Evolutionary conservation across 345 rosid species (phyloP).

Genomic region (Melaleuca quinquenervia): DNA sequence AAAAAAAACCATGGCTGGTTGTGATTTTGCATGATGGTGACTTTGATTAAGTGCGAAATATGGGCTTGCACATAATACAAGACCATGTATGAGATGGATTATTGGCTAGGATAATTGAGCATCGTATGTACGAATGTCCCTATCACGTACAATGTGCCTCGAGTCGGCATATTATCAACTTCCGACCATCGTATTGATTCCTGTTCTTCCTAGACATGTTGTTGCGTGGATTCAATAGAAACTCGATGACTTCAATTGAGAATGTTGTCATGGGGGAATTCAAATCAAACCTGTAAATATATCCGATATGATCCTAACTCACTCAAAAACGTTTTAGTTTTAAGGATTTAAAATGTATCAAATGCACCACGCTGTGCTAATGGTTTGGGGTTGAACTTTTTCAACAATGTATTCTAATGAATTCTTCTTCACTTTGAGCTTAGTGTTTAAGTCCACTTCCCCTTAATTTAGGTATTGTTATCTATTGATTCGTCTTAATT

Average conservation of each 20-base stretch:
- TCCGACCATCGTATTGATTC: not conserved
- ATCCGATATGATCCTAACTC: not conserved
- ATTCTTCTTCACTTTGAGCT: not conserved
- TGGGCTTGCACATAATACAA: not conserved
- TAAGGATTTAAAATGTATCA: not conserved
- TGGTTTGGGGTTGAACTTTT: not conserved
- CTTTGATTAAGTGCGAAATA: not conserved
- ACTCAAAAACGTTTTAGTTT: not conserved
- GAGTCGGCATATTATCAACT: not conserved
- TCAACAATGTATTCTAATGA: not conserved
- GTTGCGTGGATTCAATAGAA: not conserved
- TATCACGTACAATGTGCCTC: not conserved
- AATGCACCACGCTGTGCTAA: too few species aligned
- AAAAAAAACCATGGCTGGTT: not conserved
- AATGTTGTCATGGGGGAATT: not conserved
- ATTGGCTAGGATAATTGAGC: not conserved
- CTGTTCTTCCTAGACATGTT: not conserved
- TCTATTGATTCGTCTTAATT: not conserved
- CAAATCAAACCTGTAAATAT: not conserved
- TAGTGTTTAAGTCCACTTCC: not conserved
- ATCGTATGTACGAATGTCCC: not conserved
- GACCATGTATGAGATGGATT: not conserved
- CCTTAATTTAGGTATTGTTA: not conserved
- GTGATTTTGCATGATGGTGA: not conserved
- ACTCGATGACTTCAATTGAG: not conserved